Conservation (phyloP, 495 filamentous ascomycete genomes). For the Trichoderma virens region DNA sequence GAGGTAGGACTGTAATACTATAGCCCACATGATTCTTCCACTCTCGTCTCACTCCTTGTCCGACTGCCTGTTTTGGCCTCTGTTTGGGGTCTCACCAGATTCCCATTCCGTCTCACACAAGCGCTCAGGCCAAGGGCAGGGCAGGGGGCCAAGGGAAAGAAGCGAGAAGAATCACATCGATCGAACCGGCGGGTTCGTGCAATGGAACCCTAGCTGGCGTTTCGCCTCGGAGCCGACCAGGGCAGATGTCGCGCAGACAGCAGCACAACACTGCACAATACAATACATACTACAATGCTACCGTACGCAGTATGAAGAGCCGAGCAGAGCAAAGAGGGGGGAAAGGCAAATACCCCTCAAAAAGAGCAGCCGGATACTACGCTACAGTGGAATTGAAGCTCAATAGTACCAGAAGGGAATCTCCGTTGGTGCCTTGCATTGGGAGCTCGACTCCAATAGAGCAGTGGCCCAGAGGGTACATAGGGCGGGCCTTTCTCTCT, state of each 20-base stretch:
- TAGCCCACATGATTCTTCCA: too few species aligned
- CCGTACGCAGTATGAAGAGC: neutral
- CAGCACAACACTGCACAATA: neutral
- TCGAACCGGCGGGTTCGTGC: neutral
- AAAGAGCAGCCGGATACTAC: neutral
- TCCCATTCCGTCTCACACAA: neutral
- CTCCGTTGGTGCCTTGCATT: too few species aligned
- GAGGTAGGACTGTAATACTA: too few species aligned
- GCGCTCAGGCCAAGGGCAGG: neutral
- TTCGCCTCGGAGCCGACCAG: neutral
- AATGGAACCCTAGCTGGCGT: neutral
- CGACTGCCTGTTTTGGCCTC: too few species aligned
- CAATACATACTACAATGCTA: neutral
- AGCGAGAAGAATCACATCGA: constrained; percentile 1
- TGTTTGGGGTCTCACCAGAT: too few species aligned
- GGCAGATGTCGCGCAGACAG: constrained; percentile 1
- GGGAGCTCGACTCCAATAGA: too few species aligned
- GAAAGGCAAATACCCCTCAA: neutral
- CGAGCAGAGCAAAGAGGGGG: neutral
- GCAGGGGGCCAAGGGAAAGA: neutral
- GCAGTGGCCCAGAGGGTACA: neutral
- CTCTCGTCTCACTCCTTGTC: too few species aligned
- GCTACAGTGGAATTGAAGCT: too few species aligned
- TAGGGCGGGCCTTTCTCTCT: neutral
- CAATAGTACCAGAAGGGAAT: too few species aligned